phyloP scores from a whole-genome alignment of 441 rosid genomes.

The Hura crepitans region DNA sequence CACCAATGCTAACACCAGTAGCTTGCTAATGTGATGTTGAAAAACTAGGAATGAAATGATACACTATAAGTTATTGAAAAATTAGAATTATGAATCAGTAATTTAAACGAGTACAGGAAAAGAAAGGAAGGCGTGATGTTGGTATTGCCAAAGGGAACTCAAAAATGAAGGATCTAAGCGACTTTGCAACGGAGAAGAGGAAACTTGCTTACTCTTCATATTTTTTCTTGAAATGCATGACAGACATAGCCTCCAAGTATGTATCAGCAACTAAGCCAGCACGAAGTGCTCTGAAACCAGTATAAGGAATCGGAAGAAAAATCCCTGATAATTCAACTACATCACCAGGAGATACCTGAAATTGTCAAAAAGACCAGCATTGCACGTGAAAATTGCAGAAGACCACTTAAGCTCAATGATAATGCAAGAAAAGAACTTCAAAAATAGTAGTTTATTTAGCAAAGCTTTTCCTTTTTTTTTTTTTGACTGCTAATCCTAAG shows the following conservation, averaged over 20 bases:
- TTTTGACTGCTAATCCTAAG: not conserved
- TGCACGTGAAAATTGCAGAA: not conserved
- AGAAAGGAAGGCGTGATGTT: not conserved
- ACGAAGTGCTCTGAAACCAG: constrained; percentile 91
- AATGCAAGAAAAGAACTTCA: not conserved
- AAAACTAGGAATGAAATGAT: not conserved
- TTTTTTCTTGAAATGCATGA: constrained; percentile 91
- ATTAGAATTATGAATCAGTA: not conserved
- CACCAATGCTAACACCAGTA: not conserved
- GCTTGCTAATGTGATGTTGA: not conserved
- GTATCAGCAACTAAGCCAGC: constrained; percentile 99
- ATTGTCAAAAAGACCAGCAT: not conserved
- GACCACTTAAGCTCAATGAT: not conserved
- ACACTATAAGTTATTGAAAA: not conserved
- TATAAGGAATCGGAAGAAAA: constrained; percentile 95
- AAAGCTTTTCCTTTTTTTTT: not conserved
- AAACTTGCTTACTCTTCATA: constrained; percentile 81
- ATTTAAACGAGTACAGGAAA: not conserved
- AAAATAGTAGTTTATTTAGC: not conserved
- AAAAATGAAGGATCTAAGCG: constrained; percentile 6
- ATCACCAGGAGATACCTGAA: constrained; percentile 91
- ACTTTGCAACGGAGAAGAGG: not conserved
- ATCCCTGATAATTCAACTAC: constrained; percentile 96
- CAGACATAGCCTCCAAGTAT: constrained; percentile 88
- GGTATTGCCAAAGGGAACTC: not conserved